Evolutionary conservation across 2,329 filamentous ascomycete genomes (phyloP), one percentile per base, ranked within the genome.

Genomic region (Aspergillus tanneri): DNA sequence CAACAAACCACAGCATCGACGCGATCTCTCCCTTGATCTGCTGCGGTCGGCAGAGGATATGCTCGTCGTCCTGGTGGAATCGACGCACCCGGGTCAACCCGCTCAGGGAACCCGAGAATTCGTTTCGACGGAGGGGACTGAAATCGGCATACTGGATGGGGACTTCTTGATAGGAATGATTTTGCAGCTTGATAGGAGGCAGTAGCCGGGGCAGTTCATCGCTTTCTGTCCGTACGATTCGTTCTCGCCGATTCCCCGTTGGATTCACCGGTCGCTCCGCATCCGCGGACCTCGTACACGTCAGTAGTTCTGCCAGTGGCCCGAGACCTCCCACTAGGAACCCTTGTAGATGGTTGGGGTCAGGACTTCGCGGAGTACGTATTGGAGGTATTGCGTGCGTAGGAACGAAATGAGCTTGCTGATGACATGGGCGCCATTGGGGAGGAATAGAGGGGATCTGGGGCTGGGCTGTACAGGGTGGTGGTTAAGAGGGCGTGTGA

Each of bases 161-260:
- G 14, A 95, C 74, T 55, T 95, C 87, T 55, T 86, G 81, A 69
- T 92, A 92, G 58, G 85, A 90, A 52, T 84, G 83, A 48, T 79
- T 78, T 56, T 85, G 81, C 38, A 85, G 85, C 51, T 81, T 85
- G 66, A 95, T 53, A 95, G 81, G 54, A 95, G 75, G 65, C 89
- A 95, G 69, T 95, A 90, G 3, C 89, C 90, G 0, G 90, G 90
- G 65, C 90, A 95, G 65, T 95, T 95, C 90, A 95, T 95, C 11
- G 90, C 90, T 69, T 95, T 95, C 58, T 95, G 73, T 14, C 88
- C 88, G 69, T 88, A 95, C 53, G 88, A 86, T 55, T 85, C 83
- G 53, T 87, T 82, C 52, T 84, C 81, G 16, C 75, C 77, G 6
- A 68, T 54, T 81, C 76, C 2, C 67, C 67, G 5, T 70, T 70